Base-by-base conservation (phyloP, 805 yeast species). In the Maudiozyma saulgeensis region DNA sequence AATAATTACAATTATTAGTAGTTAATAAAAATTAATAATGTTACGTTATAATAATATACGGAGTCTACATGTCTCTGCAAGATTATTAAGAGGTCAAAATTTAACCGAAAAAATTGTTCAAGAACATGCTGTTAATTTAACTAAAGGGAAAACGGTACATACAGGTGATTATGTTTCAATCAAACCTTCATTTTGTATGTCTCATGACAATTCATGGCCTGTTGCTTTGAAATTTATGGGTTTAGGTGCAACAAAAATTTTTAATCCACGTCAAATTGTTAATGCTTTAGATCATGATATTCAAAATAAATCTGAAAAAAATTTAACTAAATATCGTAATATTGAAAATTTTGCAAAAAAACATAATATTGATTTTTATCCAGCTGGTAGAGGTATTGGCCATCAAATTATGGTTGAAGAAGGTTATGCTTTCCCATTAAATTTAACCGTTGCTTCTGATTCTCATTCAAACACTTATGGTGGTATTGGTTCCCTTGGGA, bases 181-280 rank as follows among this genome's bases (percentile, higher is more conserved):
- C 63, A 78, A 74, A 60, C 99, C 99, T 3, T 91, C 96, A 2
- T 96, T 93, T 71, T 95, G 97, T 68, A 93, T 93, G 99, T 88
- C 98, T 15, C 99, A 93, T 68, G 99, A 93, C 68, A 93, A 93
- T 70, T 84, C 97, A 42, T 95, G 99, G 99, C 99, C 99, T 0
- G 97, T 93, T 16, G 99, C 99, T 0, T 76, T 91, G 63, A 93
- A 93, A 71, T 93, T 93, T 72, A 87, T 79, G 82, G 96, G 96
- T 6, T 76, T 93, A 37, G 99, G 99, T 0, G 97, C 97, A 37
- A 79, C 79, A 19, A 74, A 79, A 52, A 87, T 93, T 51, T 79
- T 82, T 57, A 85, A 93, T 63, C 84, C 87, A 63, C 76, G 87
- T 52, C 99, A 93, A 71, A 87, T 93, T 26, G 98, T 93, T 45